Percentiles rank a stretch among this genome's conserved stretches.
phyloP scores from a whole-genome alignment of 768 basidiomycete species.

The Guyanaporus albipodus region DNA sequence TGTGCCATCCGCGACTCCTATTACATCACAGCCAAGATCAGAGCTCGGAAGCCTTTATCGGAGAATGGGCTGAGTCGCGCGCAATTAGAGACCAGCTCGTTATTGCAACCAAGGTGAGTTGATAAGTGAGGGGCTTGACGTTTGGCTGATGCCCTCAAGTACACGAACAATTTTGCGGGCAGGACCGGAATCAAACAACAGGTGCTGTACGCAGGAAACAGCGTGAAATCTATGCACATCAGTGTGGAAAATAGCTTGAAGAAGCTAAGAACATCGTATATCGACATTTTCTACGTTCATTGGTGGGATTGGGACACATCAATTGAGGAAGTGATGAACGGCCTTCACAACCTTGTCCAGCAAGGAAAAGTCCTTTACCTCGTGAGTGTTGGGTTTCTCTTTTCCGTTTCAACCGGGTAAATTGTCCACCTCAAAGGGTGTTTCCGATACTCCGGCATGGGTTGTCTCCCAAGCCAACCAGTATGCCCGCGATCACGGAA shows the following conservation, averaged over 20 bases:
- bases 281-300: constrained; percentile 55
- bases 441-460: too few relatives aligned
- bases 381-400: neutral
- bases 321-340: constrained; percentile 44
- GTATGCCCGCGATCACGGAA: too few relatives aligned
- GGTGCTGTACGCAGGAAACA: constrained; percentile 36
- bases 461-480: too few relatives aligned
- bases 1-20: too few relatives aligned
- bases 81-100: constrained; percentile 46
- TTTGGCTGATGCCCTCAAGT: constrained; percentile 20
- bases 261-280: constrained; percentile 54
- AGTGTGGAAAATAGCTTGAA: constrained; percentile 34
- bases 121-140: too few relatives aligned
- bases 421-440: too few relatives aligned
- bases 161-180: constrained; percentile 13
- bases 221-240: constrained; percentile 31
- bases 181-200: constrained; percentile 13
- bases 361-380: constrained; percentile 45
- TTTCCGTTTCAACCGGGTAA: neutral
- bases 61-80: constrained; percentile 47
- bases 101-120: constrained; percentile 41
- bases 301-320: constrained; percentile 47
- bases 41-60: constrained; percentile 49
- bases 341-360: constrained; percentile 40
- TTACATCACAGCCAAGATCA: constrained; percentile 43